Evolutionary conservation across 768 basidiomycete genomes (phyloP).

Genomic region (Podaxis sp.): DNA sequence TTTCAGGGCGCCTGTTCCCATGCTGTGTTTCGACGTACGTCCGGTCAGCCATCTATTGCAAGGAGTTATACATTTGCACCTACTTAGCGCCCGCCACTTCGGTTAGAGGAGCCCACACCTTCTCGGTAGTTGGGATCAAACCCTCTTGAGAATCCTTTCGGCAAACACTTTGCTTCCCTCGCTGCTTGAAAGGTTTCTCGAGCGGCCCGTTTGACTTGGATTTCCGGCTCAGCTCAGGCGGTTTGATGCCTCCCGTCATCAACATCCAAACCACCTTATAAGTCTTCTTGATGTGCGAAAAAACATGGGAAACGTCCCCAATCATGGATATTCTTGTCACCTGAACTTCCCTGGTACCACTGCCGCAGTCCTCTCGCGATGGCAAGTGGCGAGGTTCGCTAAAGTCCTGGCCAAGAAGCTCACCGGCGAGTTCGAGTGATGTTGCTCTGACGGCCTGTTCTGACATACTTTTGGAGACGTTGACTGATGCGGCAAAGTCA

Average conservation of each 20-base stretch:
- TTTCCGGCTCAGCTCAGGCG: conserved; percentile 32
- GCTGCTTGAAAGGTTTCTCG: conserved; percentile 18
- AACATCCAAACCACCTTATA: conserved; percentile 75
- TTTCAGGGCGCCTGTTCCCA: conserved; percentile 73
- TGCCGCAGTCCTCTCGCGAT: conserved; percentile 12
- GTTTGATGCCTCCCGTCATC: conserved; percentile 50
- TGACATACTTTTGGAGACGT: conserved; percentile 48
- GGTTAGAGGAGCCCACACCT: conserved; percentile 52
- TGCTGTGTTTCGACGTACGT: conserved; percentile 36
- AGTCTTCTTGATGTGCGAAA: conserved; percentile 89
- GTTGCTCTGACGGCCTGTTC: conserved; percentile 33
- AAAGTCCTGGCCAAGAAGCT: conserved; percentile 30
- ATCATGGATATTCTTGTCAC: conserved; percentile 48
- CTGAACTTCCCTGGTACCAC: conserved; percentile 19
- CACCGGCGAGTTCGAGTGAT: conserved; percentile 40
- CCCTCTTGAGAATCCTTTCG: conserved; percentile 9
- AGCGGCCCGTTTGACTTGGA: conserved; percentile 15
- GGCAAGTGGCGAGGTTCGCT: conserved; percentile 2
- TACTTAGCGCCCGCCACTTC: conserved; percentile 64
- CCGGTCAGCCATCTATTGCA: conserved; percentile 13
- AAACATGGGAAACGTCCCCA: conserved; percentile 75
- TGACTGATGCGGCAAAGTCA: conserved; percentile 75
- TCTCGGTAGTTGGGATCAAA: conserved; percentile 19
- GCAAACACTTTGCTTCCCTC: neutral
- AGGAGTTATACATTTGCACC: conserved; percentile 26